Conservation (phyloP, 768 basidiomycete species). For the Termitomyces sp. region DNA sequence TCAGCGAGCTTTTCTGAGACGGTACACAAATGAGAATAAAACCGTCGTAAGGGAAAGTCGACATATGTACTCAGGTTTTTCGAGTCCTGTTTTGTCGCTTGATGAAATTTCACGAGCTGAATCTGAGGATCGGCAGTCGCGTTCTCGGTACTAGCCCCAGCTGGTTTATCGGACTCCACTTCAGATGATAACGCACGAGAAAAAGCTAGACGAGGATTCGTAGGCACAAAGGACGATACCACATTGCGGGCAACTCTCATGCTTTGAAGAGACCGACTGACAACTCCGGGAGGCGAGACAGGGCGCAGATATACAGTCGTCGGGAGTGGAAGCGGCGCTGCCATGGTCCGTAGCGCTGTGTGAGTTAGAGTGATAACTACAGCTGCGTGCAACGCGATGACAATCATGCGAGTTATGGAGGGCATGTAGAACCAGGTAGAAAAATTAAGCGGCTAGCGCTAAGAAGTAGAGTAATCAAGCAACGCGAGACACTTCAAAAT, state of each 20-base stretch:
- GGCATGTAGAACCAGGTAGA: constrained; percentile 17
- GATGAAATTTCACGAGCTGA: constrained; percentile 6
- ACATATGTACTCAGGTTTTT: constrained; percentile 23
- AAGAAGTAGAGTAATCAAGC: constrained; percentile 6
- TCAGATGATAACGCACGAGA: neutral
- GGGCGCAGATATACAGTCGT: constrained; percentile 15
- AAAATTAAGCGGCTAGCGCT: constrained; percentile 25
- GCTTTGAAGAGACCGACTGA: neutral
- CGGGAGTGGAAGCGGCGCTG: constrained; percentile 31
- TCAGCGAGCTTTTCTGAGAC: constrained; percentile 27
- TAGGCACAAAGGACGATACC: neutral
- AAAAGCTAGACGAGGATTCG: neutral
- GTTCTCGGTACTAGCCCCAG: neutral
- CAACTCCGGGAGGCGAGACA: constrained; percentile 14
- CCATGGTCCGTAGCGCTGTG: constrained; percentile 19
- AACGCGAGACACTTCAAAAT: constrained; percentile 5
- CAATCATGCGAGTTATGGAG: constrained; percentile 30
- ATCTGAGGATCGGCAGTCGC: neutral
- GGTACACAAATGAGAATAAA: neutral
- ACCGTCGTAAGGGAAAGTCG: neutral
- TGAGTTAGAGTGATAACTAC: constrained; percentile 29
- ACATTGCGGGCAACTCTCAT: constrained; percentile 10
- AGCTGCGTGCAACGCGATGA: constrained; percentile 34
- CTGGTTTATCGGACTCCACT: neutral
- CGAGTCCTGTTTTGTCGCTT: constrained; percentile 11